Conservation (phyloP, 2,329 filamentous ascomycete species). For the Neofusicoccum cordaticola region DNA sequence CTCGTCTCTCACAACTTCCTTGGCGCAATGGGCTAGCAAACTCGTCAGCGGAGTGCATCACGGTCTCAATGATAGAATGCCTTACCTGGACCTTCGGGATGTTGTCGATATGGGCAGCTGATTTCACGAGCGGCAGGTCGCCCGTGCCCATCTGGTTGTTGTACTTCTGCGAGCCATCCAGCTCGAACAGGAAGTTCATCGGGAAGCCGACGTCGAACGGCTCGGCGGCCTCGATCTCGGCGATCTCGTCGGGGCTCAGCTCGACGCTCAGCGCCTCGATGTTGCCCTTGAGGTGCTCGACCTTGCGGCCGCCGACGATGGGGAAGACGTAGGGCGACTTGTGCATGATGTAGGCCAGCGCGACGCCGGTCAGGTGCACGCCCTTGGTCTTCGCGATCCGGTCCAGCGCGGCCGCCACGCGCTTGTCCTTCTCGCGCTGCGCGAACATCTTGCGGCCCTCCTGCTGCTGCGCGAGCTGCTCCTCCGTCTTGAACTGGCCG, state of each 20-base stretch:
- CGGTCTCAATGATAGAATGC: not conserved
- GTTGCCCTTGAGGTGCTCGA: constrained; percentile 68
- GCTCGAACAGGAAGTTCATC: constrained; percentile 50
- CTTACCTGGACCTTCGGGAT: constrained; percentile 16
- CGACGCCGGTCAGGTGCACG: constrained; percentile 57
- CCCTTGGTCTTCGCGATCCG: constrained; percentile 52
- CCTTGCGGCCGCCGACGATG: constrained; percentile 66
- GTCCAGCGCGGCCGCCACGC: constrained; percentile 57
- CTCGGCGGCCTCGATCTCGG: constrained; percentile 61
- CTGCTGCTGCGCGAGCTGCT: constrained; percentile 33
- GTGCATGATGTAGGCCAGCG: constrained; percentile 70
- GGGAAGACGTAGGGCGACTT: constrained; percentile 73
- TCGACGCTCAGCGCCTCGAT: constrained; percentile 64
- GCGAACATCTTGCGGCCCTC: constrained; percentile 41
- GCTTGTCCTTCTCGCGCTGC: constrained; percentile 48
- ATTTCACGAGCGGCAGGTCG: constrained; percentile 29
- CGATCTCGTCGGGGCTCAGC: constrained; percentile 61
- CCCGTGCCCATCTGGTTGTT: constrained; percentile 27
- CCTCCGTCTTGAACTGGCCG: constrained; percentile 42
- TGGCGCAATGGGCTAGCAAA: not conserved
- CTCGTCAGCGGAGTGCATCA: not conserved
- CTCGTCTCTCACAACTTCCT: not conserved
- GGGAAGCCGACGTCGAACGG: constrained; percentile 68
- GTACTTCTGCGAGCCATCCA: constrained; percentile 24
- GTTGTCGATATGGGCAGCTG: constrained; percentile 28